Evolutionary conservation across 257 asterid genomes (phyloP), one percentile per base, ranked within the genome.

Genomic region (Perilla frutescens): DNA sequence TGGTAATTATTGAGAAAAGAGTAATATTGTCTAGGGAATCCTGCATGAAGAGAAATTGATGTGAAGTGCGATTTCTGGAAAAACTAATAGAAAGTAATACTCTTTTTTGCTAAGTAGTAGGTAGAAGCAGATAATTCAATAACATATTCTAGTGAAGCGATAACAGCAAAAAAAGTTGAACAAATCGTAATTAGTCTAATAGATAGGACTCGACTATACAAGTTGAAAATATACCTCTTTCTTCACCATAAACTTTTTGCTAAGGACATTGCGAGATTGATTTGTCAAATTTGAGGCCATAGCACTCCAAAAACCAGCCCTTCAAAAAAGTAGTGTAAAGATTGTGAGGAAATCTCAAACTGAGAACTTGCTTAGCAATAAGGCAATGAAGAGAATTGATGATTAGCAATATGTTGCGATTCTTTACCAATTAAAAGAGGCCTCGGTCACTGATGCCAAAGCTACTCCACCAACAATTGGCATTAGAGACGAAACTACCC

Each of bases 241-340:
- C 88, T 90, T 92, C 57, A 90, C 95, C 99, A 94, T 94, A 59
- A 94, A 87, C 86, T 94, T 94, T 82, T 94, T 94, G 92, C 99
- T 94, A 47, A 94, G 96, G 72, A 94, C 99, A 83, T 94, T 94
- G 49, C 97, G 90, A 20, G 99, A 94, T 76, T 94, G 99, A 76
- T 91, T 90, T 45, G 97, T 91, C 87, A 94, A 81, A 84, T 94
- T 94, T 49, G 99, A 94, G 76, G 99, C 99, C 99, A 94, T 94
- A 59, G 99, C 99, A 77, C 97, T 94, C 99, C 97, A 94, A 75
- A 94, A 94, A 13, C 98, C 99, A 80, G 96, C 91, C 99, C 99
- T 91, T 69, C 62, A 76, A 53, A 68, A 68, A 66, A 31, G 34
- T 9, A 37, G 74, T 15, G 4, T 6, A 60, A 59, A 44, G 60